phyloP scores from a whole-genome alignment of 1,284 basidiomycete genomes.

The Sporisorium exsertum region DNA sequence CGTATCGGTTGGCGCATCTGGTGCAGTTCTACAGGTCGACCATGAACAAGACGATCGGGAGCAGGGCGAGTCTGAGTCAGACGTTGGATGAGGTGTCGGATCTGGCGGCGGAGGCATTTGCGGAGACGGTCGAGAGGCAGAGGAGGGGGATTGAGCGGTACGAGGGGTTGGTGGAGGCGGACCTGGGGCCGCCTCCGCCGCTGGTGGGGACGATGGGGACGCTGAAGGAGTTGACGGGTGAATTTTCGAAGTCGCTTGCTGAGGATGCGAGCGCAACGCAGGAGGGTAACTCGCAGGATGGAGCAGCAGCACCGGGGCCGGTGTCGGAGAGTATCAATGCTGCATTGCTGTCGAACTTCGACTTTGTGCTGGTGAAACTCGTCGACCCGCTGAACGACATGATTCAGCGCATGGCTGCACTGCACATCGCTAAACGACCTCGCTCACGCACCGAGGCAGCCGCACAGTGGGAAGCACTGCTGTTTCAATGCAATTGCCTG shows the following conservation, averaged over 20 bases:
- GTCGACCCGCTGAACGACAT: conserved; percentile 51
- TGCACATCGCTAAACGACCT: conserved; percentile 18
- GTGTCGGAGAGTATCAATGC: neutral
- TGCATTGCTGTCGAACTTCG: conserved; percentile 33
- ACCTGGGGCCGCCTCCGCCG: conserved; percentile 46
- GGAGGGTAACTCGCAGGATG: neutral
- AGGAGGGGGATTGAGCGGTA: conserved; percentile 47
- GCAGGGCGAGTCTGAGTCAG: conserved; percentile 79
- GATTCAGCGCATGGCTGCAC: conserved; percentile 35
- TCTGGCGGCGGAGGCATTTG: conserved; percentile 48
- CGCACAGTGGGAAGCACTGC: conserved; percentile 42
- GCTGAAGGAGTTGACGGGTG: conserved; percentile 57
- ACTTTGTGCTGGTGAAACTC: conserved; percentile 46
- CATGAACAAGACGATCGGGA: conserved; percentile 90
- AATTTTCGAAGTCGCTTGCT: conserved; percentile 44
- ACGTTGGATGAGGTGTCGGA: conserved; percentile 78
- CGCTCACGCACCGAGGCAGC: conserved; percentile 14
- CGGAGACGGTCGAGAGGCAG: conserved; percentile 55
- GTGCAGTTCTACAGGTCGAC: conserved; percentile 92
- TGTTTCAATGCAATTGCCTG: conserved; percentile 54
- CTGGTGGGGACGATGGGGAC: conserved; percentile 40
- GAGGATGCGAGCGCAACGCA: conserved; percentile 16
- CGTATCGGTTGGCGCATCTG: conserved; percentile 92
- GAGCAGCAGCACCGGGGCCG: neutral
- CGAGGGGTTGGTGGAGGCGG: conserved; percentile 29